Percentiles rank a stretch among this genome's conserved stretches.
Conservation (phyloP, 164 flowering plant genomes). For the Saururus chinensis region DNA sequence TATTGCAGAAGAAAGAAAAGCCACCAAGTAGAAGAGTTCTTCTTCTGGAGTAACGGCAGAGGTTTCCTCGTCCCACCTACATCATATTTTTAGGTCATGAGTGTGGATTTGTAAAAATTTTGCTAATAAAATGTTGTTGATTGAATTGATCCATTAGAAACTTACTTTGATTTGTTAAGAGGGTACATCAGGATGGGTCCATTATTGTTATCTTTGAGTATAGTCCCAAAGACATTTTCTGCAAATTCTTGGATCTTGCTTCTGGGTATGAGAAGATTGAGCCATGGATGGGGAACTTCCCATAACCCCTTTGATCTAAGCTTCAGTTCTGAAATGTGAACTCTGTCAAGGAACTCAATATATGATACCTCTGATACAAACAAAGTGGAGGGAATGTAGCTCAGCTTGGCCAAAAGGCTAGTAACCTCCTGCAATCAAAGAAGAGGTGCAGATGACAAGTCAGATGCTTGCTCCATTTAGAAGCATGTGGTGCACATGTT, state of each 20-base stretch:
- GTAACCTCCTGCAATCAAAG: constrained; percentile 45
- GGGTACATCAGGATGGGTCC: constrained; percentile 94
- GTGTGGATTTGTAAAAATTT: background rate
- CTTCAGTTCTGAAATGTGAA: constrained; percentile 61
- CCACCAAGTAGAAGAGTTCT: constrained; percentile 67
- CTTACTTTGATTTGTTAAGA: constrained; percentile 67
- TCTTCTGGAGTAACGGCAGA: constrained; percentile 81
- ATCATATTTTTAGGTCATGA: background rate
- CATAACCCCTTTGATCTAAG: constrained; percentile 65
- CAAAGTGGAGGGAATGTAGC: constrained; percentile 58
- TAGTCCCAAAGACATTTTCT: constrained; percentile 62
- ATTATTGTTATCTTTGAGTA: constrained; percentile 51
- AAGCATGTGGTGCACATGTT: constrained; percentile 1
- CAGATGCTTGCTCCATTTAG: background rate
- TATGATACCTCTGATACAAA: constrained; percentile 66
- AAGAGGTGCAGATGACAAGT: constrained; percentile 3
- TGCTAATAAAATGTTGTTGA: background rate
- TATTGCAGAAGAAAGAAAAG: constrained; percentile 64
- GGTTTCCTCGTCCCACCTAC: constrained; percentile 72
- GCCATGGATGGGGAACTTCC: constrained; percentile 97
- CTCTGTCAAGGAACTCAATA: constrained; percentile 73
- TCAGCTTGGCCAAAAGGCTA: constrained; percentile 41
- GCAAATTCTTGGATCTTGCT: constrained; percentile 55
- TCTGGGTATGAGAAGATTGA: constrained; percentile 78
- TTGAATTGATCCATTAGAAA: background rate